These are phyloP conservation scores for Eleusine coracana DNA, from an alignment of 176 grass and related monocot species.

Conservation along the genomic window DNA sequence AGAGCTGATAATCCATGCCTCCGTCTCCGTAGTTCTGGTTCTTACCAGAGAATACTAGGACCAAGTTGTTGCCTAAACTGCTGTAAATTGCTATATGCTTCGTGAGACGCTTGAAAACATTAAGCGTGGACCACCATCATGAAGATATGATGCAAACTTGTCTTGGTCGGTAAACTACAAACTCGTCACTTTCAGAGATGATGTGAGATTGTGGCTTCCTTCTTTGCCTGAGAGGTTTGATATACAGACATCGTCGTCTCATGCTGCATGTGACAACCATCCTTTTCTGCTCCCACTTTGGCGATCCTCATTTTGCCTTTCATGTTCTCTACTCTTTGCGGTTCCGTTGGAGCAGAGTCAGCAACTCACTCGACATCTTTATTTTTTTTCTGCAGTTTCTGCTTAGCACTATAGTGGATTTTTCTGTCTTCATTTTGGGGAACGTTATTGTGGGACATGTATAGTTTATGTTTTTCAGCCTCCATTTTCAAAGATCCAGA, in stretches of 20 bases:
- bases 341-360: neutral
- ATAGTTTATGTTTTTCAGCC: neutral
- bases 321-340: neutral
- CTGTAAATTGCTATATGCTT: slow-evolving; percentile 18
- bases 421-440: neutral
- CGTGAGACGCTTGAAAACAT: slow-evolving; percentile 9
- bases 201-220: slow-evolving; percentile 7
- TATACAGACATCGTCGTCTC: slow-evolving; percentile 40
- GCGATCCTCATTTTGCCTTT: slow-evolving; percentile 20
- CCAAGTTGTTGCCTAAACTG: slow-evolving; percentile 9
- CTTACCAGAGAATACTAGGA: neutral
- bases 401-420: neutral
- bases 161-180: slow-evolving; percentile 33
- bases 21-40: neutral
- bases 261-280: slow-evolving; percentile 40
- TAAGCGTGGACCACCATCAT: slow-evolving; percentile 40
- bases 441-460: neutral
- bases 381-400: neutral
- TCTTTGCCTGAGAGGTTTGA: slow-evolving; percentile 35
- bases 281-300: slow-evolving; percentile 21
- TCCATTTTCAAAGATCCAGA: slow-evolving; percentile 3
- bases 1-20: neutral
- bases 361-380: neutral
- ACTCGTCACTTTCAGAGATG: slow-evolving; percentile 42
- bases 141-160: slow-evolving; percentile 35